Conservation (phyloP, 208 protist species). For the Tetramitus jugosus region DNA sequence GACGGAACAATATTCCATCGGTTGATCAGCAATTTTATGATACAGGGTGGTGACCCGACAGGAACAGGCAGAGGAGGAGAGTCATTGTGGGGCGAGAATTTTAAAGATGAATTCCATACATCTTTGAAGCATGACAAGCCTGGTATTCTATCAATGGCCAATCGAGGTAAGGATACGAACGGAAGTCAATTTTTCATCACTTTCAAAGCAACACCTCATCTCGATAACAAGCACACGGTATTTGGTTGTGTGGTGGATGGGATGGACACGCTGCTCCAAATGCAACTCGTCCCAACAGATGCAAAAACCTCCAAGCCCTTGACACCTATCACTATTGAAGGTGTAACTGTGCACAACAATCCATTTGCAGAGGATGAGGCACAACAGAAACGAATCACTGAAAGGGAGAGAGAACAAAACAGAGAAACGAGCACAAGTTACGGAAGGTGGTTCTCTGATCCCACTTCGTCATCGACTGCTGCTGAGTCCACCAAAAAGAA, state of each 20-base stretch:
- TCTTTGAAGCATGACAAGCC: slow-evolving; percentile 35
- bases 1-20: slow-evolving; percentile 83
- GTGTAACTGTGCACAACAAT: background rate
- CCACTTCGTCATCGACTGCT: no score
- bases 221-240: slow-evolving; percentile 60
- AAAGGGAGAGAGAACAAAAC: background rate
- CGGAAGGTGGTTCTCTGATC: background rate
- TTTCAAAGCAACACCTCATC: background rate
- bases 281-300: slow-evolving; percentile 29
- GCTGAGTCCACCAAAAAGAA: background rate
- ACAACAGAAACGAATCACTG: background rate
- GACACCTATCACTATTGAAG: slow-evolving; percentile 28
- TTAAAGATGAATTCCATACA: slow-evolving; percentile 35
- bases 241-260: slow-evolving; percentile 48
- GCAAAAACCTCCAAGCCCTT: slow-evolving; percentile 31
- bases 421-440: no score
- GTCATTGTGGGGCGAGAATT: slow-evolving; percentile 36
- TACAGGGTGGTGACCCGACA: slow-evolving; percentile 25
- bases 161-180: slow-evolving; percentile 29
- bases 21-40: slow-evolving; percentile 52
- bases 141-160: slow-evolving; percentile 33
- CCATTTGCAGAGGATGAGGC: slow-evolving; percentile 10
- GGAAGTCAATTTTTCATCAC: slow-evolving; percentile 44
- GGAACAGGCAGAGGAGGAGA: slow-evolving; percentile 40
- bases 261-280: slow-evolving; percentile 26